A percentile compares a stretch with the other conserved stretches of the same genome.
phyloP scores from a whole-genome alignment of 495 filamentous ascomycete genomes.

The Terfezia claveryi region DNA sequence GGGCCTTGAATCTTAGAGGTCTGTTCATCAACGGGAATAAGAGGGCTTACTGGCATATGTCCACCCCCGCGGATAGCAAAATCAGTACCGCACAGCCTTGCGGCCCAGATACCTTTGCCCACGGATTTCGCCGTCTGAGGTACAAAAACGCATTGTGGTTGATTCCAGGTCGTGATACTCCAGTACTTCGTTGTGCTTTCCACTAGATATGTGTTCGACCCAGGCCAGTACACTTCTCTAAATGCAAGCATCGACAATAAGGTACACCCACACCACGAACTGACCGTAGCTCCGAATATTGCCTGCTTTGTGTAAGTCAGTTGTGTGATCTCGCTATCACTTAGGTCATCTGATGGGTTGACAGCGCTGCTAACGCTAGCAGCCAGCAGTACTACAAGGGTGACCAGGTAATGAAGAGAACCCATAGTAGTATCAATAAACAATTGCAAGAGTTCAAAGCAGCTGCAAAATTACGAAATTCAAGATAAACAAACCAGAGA shows the following conservation, averaged over 20 bases:
- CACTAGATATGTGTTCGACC: not conserved
- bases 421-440: too few relatives aligned
- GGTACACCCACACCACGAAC: not conserved
- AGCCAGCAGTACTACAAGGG: too few relatives aligned
- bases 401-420: too few relatives aligned
- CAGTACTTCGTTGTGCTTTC: not conserved
- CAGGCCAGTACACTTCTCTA: not conserved
- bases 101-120: not conserved
- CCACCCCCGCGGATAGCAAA: conserved; percentile 34
- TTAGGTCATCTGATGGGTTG: not conserved
- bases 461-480: too few relatives aligned
- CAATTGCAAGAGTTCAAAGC: too few relatives aligned
- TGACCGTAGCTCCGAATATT: not conserved
- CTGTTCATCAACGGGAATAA: too few relatives aligned
- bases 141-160: not conserved
- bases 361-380: not conserved
- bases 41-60: conserved; percentile 23
- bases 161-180: not conserved
- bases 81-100: conserved; percentile 18
- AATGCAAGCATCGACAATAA: not conserved
- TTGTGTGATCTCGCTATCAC: not conserved
- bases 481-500: too few relatives aligned
- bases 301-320: not conserved
- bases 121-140: not conserved
- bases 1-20: too few relatives aligned